Evolutionary conservation across 2,329 filamentous ascomycete species (phyloP).

Genomic region (Microsporum audouinii): DNA sequence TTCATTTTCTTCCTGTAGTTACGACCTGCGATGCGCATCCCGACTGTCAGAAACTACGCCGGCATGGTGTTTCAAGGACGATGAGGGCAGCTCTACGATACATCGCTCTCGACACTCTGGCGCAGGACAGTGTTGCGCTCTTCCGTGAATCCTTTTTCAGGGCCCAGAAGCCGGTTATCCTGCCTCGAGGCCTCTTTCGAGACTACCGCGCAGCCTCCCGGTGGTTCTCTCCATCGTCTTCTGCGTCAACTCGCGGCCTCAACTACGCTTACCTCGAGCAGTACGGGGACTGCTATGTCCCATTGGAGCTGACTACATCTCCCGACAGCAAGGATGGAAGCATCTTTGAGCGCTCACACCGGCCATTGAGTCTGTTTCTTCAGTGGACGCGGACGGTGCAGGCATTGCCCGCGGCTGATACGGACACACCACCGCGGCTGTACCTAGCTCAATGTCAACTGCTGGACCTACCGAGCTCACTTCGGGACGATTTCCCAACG

Average conservation of each 20-base stretch:
- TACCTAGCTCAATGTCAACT: constrained; percentile 81
- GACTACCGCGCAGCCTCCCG: constrained; percentile 43
- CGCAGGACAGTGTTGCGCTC: constrained; percentile 26
- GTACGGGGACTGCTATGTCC: constrained; percentile 42
- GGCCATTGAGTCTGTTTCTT: constrained; percentile 51
- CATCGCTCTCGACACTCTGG: constrained; percentile 21
- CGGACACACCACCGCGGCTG: constrained; percentile 35
- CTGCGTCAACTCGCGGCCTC: constrained; percentile 25
- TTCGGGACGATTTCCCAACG: constrained; percentile 56
- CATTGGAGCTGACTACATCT: constrained; percentile 45
- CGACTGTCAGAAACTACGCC: no score
- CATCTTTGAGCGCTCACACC: constrained; percentile 37
- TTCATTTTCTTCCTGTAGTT: neutral
- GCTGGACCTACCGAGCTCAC: constrained; percentile 49
- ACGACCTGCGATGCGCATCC: neutral
- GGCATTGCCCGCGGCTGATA: constrained; percentile 16
- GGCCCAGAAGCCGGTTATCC: constrained; percentile 42
- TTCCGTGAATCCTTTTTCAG: constrained; percentile 47
- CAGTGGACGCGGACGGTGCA: constrained; percentile 34
- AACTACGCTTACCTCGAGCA: constrained; percentile 36
- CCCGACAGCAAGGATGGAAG: neutral
- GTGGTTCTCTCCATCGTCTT: constrained; percentile 45
- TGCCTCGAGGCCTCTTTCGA: constrained; percentile 35
- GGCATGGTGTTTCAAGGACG: no score
- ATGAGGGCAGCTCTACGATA: neutral